Conservation (phyloP, 2,329 filamentous ascomycete genomes). For the Penicillium rolfsii region DNA sequence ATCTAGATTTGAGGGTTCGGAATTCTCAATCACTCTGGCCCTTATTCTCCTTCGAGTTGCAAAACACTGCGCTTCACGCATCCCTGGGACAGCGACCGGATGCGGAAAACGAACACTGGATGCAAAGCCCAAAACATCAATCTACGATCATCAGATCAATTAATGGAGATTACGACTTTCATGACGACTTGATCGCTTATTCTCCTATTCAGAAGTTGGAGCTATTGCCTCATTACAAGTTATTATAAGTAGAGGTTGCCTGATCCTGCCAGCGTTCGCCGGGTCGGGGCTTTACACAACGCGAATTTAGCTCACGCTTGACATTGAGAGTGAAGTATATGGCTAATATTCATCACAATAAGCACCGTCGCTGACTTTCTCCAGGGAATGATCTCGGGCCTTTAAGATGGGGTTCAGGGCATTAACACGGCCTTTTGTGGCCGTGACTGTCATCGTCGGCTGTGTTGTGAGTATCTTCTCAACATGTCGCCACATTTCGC, state of each 20-base stretch:
- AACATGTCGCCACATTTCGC: not conserved
- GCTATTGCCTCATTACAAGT: not conserved
- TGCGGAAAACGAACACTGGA: not conserved
- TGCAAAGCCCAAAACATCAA: not conserved
- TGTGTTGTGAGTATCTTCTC: not conserved
- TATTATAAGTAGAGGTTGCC: not conserved
- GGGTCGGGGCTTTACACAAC: not conserved
- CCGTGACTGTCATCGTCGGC: not conserved
- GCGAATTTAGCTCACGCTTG: not conserved
- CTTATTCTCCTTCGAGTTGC: too few species aligned
- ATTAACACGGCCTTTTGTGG: not conserved
- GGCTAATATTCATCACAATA: not conserved
- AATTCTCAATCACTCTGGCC: too few species aligned
- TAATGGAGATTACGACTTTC: too few species aligned
- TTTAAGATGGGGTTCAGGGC: conserved; percentile 4
- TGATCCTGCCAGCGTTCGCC: not conserved
- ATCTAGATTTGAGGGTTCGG: not conserved
- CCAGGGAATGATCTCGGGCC: not conserved
- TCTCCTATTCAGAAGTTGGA: too few species aligned
- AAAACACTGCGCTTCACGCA: not conserved
- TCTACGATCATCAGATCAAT: not conserved
- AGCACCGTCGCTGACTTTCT: not conserved
- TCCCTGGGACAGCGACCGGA: not conserved
- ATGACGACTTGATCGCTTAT: not conserved
- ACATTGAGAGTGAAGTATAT: not conserved